Percentiles rank a stretch among this genome's conserved stretches.
phyloP scores from a whole-genome alignment of 1,284 basidiomycete species.

The Rhizoctonia solani region DNA sequence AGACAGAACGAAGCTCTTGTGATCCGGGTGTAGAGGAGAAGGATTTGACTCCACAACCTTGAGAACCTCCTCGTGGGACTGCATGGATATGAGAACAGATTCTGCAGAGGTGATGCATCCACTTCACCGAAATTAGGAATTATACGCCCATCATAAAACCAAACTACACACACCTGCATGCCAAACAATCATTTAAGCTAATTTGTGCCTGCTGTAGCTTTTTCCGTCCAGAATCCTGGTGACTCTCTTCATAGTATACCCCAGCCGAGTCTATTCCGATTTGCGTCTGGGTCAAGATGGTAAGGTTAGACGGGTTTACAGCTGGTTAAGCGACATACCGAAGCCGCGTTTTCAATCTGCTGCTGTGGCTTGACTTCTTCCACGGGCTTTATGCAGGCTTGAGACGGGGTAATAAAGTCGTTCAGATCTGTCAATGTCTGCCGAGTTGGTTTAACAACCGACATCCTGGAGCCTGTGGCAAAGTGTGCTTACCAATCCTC shows the following conservation, averaged over 20 bases:
- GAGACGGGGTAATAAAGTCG: slow-evolving; percentile 96
- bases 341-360: slow-evolving; percentile 42
- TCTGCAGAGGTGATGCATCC: slow-evolving; percentile 99
- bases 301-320: background rate
- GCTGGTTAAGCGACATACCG: slow-evolving; percentile 42
- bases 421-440: slow-evolving; percentile 93
- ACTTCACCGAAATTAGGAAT: slow-evolving; percentile 50
- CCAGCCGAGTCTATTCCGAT: slow-evolving; percentile 84
- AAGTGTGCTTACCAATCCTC: slow-evolving; percentile 70
- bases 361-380: slow-evolving; percentile 56
- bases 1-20: slow-evolving; percentile 75
- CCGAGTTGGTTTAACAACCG: background rate
- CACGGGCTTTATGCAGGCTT: slow-evolving; percentile 98
- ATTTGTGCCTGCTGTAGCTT: slow-evolving; percentile 92
- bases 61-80: slow-evolving; percentile 91
- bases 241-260: slow-evolving; percentile 68
- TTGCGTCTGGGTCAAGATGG: slow-evolving; percentile 64
- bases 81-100: slow-evolving; percentile 95
- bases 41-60: slow-evolving; percentile 69
- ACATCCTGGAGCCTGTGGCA: background rate
- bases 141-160: background rate
- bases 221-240: slow-evolving; percentile 40
- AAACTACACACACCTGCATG: slow-evolving; percentile 70
- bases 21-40: slow-evolving; percentile 46
- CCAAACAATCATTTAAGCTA: slow-evolving; percentile 93